Percentiles rank a stretch among this genome's conserved stretches.
phyloP scores from a whole-genome alignment of 371 early-diverging fungal genomes.

The Mortierella sp. region DNA sequence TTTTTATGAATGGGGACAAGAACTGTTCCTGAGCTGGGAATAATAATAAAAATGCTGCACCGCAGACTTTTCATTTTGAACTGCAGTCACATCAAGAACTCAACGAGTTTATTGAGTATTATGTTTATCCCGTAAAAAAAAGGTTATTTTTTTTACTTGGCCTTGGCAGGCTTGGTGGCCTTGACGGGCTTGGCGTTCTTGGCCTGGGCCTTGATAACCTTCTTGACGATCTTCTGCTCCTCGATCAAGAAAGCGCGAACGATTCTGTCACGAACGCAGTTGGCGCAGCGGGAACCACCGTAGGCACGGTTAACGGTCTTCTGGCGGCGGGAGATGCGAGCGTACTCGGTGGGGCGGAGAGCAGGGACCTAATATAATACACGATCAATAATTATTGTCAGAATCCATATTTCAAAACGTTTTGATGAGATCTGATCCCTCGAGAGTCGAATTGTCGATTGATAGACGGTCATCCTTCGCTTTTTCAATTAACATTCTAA shows the following conservation, averaged over 20 bases:
- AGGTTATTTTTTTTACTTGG: slow-evolving; percentile 1
- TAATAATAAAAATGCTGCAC: neutral
- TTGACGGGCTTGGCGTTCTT: slow-evolving; percentile 45
- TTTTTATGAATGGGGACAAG: neutral
- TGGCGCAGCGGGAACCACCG: slow-evolving; percentile 68
- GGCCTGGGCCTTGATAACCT: slow-evolving; percentile 52
- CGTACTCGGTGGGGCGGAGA: slow-evolving; percentile 93
- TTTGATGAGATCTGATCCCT: neutral
- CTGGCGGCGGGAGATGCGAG: slow-evolving; percentile 91
- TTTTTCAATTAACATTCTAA: too few relatives aligned
- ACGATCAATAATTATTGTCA: neutral
- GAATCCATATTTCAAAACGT: neutral
- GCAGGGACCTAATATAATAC: slow-evolving; percentile 78
- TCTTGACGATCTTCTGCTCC: slow-evolving; percentile 94
- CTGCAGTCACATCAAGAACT: slow-evolving; percentile 8
- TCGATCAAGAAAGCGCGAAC: slow-evolving; percentile 99
- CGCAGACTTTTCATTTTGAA: neutral
- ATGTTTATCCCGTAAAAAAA: slow-evolving; percentile 13
- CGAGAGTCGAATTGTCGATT: neutral
- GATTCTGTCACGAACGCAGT: slow-evolving; percentile 95
- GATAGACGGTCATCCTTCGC: neutral
- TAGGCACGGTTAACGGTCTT: slow-evolving; percentile 97
- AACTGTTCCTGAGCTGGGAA: neutral
- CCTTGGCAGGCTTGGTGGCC: slow-evolving; percentile 30
- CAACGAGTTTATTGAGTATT: slow-evolving; percentile 18